Percentiles rank a stretch among this genome's conserved stretches.
phyloP scores from a whole-genome alignment of 805 yeast species.

The Candida andamanensis region DNA sequence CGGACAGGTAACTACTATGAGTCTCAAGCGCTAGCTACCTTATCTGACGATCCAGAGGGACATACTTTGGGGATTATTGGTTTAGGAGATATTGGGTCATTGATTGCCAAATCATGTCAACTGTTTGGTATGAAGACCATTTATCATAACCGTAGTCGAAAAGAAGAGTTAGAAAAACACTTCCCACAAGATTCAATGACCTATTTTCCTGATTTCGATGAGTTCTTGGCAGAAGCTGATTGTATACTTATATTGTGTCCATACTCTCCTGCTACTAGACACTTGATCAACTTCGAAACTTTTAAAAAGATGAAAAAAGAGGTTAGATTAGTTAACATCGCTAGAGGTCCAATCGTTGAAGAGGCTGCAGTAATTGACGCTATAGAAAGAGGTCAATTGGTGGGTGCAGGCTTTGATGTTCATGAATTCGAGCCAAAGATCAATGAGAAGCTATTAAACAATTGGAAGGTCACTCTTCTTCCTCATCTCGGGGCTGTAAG shows the following conservation, averaged over 20 bases:
- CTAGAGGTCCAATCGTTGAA: slow-evolving; percentile 38
- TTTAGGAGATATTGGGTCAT: slow-evolving; percentile 43
- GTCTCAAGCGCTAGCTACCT: slow-evolving; percentile 22
- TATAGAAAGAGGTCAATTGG: slow-evolving; percentile 33
- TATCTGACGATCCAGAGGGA: slow-evolving; percentile 38
- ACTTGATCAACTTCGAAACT: slow-evolving; percentile 28
- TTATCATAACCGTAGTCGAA: slow-evolving; percentile 35
- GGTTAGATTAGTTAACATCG: slow-evolving; percentile 31
- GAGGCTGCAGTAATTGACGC: slow-evolving; percentile 37
- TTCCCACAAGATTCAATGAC: slow-evolving; percentile 21
- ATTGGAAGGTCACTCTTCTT: slow-evolving; percentile 30
- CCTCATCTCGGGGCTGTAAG: slow-evolving; percentile 37
- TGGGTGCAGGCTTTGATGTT: slow-evolving; percentile 41
- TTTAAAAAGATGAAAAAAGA: slow-evolving; percentile 20
- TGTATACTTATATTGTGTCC: slow-evolving; percentile 36
- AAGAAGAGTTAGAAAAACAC: slow-evolving; percentile 23
- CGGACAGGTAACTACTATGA: slow-evolving; percentile 27
- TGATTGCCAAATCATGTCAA: slow-evolving; percentile 37
- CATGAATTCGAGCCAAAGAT: slow-evolving; percentile 40
- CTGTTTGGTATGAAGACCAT: slow-evolving; percentile 41
- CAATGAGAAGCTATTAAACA: slow-evolving; percentile 22
- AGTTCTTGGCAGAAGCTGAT: slow-evolving; percentile 20
- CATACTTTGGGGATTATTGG: slow-evolving; percentile 44
- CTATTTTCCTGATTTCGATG: slow-evolving; percentile 19
- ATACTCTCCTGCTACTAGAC: slow-evolving; percentile 31